Conservation (phyloP, 148 eudicot genomes). For the Salicornia ramosissima region DNA sequence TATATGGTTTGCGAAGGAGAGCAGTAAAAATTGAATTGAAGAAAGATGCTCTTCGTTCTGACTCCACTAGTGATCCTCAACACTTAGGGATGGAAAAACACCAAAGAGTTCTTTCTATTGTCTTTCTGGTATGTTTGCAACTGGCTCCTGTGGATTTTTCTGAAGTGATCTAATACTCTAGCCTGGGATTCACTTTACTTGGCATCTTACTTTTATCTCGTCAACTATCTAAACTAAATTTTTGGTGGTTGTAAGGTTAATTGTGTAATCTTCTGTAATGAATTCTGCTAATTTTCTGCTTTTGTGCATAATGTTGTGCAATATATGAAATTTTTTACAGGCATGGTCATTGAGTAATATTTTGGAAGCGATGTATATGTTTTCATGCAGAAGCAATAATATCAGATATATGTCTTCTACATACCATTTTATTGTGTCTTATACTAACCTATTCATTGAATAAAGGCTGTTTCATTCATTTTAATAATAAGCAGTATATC, state of each 20-base stretch:
- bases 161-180: constrained; percentile 6
- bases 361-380: neutral
- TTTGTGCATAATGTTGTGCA: neutral
- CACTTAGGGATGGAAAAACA: constrained; percentile 63
- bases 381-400: neutral
- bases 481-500: neutral
- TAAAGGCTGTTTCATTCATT: neutral
- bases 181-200: neutral
- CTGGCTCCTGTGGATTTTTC: constrained; percentile 7
- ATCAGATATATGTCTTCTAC: neutral
- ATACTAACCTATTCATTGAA: neutral
- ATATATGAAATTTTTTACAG: neutral
- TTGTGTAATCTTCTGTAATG: neutral
- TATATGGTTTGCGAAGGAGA: constrained; percentile 94
- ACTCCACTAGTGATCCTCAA: constrained; percentile 41
- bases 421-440: neutral
- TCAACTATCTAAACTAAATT: neutral
- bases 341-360: neutral
- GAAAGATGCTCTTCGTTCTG: constrained; percentile 39
- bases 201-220: neutral
- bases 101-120: constrained; percentile 89
- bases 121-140: constrained; percentile 60
- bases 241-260: neutral
- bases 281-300: neutral
- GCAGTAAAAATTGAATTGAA: constrained; percentile 48